These are phyloP conservation scores for Cynara cardunculus DNA, from an alignment of 129 eudicot species.

Conservation along the genomic window DNA sequence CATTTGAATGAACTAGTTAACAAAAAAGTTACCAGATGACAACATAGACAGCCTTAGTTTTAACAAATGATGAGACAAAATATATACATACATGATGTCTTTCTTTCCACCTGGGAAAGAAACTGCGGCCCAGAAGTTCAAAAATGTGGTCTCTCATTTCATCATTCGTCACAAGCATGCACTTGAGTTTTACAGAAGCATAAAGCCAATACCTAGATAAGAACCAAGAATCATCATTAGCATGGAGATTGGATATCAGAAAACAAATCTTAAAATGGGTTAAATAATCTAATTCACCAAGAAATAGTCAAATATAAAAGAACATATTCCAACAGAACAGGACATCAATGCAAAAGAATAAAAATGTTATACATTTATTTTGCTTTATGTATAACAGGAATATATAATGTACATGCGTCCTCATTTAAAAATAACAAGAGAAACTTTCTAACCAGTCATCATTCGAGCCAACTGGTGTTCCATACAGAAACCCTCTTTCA, in stretches of 20 bases:
- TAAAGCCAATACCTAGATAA: constrained; percentile 87
- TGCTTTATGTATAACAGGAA: neutral
- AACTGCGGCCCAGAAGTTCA: constrained; percentile 84
- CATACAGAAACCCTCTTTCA: constrained; percentile 56
- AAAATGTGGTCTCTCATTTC: constrained; percentile 99
- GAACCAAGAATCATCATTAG: neutral
- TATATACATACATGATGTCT: constrained; percentile 68
- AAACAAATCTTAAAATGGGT: neutral
- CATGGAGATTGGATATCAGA: neutral
- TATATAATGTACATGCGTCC: neutral
- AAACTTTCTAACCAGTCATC: constrained; percentile 73
- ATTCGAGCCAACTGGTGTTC: constrained; percentile 91
- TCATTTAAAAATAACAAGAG: neutral
- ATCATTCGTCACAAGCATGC: constrained; percentile 93
- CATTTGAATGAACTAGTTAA: too few relatives aligned
- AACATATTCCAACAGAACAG: neutral
- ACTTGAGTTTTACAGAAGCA: constrained; percentile 85
- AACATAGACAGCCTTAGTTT: too few relatives aligned
- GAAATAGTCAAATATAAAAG: neutral
- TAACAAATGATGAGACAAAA: neutral
- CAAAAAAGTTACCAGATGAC: too few relatives aligned
- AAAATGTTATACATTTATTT: neutral
- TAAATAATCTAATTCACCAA: constrained; percentile 1
- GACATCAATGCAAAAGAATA: neutral
- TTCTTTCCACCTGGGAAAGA: constrained; percentile 90